Percentiles rank a stretch among this genome's conserved stretches.
Conservation (phyloP, 306 rosid species). For the Fragaria vesca region DNA sequence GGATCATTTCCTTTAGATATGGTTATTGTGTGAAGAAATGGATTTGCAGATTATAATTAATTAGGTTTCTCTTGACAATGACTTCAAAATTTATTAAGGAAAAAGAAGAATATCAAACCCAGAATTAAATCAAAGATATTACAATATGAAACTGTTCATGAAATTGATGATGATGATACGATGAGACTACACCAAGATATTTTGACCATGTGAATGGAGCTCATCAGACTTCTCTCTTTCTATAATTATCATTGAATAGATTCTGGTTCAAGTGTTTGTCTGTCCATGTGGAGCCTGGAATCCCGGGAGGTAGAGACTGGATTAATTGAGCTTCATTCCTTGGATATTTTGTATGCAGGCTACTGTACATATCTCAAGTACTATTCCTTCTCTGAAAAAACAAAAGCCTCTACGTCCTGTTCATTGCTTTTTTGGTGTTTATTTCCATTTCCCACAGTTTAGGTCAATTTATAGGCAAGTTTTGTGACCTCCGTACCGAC, state of each 20-base stretch:
- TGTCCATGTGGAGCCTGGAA: constrained; percentile 2
- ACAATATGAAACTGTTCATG: neutral
- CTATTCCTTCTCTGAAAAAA: no score
- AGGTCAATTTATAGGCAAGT: no score
- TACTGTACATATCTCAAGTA: no score
- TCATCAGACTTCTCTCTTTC: neutral
- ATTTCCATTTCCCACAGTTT: no score
- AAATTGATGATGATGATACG: neutral
- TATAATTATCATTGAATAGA: neutral
- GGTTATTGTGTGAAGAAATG: neutral
- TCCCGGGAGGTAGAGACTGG: neutral
- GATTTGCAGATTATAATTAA: neutral
- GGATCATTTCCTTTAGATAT: neutral
- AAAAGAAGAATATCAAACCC: neutral
- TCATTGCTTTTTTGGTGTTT: no score
- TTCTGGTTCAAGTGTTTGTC: neutral
- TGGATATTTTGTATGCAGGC: neutral
- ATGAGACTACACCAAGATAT: constrained; percentile 1
- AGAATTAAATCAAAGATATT: neutral
- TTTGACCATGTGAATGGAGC: neutral
- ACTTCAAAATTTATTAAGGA: neutral
- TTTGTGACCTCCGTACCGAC: no score
- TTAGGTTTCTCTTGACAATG: neutral
- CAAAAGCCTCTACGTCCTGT: no score
- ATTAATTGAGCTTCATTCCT: neutral